Evolutionary conservation across 108 stramenopile species (phyloP), one percentile per base, ranked within the genome.

Genomic region (Licmophora abbreviata): DNA sequence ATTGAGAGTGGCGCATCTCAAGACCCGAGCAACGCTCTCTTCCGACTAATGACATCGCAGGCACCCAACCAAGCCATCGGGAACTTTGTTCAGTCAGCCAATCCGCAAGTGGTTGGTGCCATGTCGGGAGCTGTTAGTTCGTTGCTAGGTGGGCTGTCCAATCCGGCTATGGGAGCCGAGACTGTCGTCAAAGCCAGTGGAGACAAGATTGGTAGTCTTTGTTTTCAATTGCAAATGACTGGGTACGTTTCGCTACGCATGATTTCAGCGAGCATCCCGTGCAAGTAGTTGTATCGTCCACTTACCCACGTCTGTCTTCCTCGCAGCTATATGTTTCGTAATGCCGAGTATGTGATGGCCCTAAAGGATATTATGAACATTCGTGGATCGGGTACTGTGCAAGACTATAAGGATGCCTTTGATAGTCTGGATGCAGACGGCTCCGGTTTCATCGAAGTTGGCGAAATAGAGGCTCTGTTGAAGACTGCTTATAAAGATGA

Each of bases 311-410:
- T n/a, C n/a, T n/a, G n/a, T n/a, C n/a, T n/a, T n/a, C 17, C 88
- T 86, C 59, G n/a, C n/a, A n/a, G n/a, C n/a, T n/a, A n/a, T n/a
- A 77, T 94, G 86, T 90, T 90, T 42, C 84, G 92, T 8, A 94
- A 94, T 56, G 92, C 85, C 0, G 92, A 94, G 55, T 94, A 94
- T 55, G 92, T 90, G 21, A 30, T 94, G 50, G 92, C 92, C 0
- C 46, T 94, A 22, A 83, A 82, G 55, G 66, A 79, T 3, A 14
- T 93, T 23, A 83, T 93, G 77, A 51, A 71, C 17, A 70, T 93
- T 11, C 34, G 49, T n/a, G 74, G 74, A 8, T 66, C 72, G 21
- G 73, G 76, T 2, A 69, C 71, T 0, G n/a, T 89, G 25, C 43
- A 82, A 29, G 85, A 93, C 41, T 93, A 88, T 54, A 61, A 65